A percentile compares a stretch with the other conserved stretches of the same genome.
These are phyloP conservation scores for Theobroma grandiflorum DNA, from an alignment of 441 rosid genomes.

Conservation along the genomic window DNA sequence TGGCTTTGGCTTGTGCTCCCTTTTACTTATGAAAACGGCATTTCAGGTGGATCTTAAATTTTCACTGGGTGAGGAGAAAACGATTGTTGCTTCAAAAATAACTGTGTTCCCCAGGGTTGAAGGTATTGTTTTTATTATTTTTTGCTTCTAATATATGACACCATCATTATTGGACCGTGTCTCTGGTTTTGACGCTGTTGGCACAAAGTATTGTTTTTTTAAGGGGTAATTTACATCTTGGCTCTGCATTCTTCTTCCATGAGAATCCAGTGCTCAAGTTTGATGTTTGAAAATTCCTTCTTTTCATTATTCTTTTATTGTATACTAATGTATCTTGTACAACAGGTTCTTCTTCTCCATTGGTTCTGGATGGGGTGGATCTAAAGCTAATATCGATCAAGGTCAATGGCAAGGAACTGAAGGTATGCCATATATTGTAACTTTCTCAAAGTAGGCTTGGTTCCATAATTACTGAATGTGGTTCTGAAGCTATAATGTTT, in stretches of 20 bases:
- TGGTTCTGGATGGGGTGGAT: constrained; percentile 87
- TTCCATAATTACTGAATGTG: background rate
- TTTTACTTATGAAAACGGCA: constrained; percentile 20
- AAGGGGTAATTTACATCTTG: background rate
- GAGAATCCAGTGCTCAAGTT: background rate
- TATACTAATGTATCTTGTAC: constrained; percentile 28
- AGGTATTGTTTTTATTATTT: constrained; percentile 52
- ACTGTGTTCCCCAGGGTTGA: constrained; percentile 75
- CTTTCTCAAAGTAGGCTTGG: background rate
- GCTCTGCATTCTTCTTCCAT: constrained; percentile 1
- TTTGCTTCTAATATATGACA: constrained; percentile 14
- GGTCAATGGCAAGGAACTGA: constrained; percentile 68
- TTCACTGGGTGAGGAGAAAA: constrained; percentile 90
- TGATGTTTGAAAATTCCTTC: background rate
- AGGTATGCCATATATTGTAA: constrained; percentile 53
- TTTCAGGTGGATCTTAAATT: constrained; percentile 86
- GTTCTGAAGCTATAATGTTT: background rate
- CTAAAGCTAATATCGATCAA: constrained; percentile 79
- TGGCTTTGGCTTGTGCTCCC: constrained; percentile 25
- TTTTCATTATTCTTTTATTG: background rate
- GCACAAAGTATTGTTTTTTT: background rate
- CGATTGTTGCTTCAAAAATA: constrained; percentile 86
- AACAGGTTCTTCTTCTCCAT: constrained; percentile 71
- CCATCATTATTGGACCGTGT: background rate
- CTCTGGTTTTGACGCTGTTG: background rate